Percentiles rank a stretch among this genome's conserved stretches.
These are phyloP conservation scores for Graphium sp. DNA, from an alignment of 2,329 filamentous ascomycete species.

Conservation along the genomic window DNA sequence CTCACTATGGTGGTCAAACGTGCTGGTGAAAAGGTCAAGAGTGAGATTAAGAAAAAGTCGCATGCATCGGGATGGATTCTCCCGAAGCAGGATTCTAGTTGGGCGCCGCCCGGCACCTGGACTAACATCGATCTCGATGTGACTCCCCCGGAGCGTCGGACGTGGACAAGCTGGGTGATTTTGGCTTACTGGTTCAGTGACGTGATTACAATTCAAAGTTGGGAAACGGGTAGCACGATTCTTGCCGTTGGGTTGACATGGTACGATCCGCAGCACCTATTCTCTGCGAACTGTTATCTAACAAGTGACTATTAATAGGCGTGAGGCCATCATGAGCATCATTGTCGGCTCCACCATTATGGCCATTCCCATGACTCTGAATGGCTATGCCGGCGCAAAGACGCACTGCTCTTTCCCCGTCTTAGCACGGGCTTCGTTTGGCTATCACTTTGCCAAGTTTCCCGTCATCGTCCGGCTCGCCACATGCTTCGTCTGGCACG, in stretches of 20 bases:
- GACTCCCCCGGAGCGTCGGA: too few species aligned
- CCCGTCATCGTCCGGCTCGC: slow-evolving; percentile 21
- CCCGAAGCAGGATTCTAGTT: too few species aligned
- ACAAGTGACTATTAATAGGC: slow-evolving; percentile 7
- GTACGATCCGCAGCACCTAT: too few species aligned
- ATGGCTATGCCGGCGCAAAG: slow-evolving; percentile 17
- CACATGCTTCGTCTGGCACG: slow-evolving; percentile 39
- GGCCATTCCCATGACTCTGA: slow-evolving; percentile 25
- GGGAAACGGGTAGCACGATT: slow-evolving; percentile 9
- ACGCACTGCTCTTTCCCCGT: slow-evolving; percentile 20
- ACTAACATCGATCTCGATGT: too few species aligned
- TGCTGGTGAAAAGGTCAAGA: too few species aligned
- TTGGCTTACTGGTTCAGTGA: slow-evolving; percentile 11
- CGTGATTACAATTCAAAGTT: slow-evolving; percentile 9
- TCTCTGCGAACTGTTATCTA: too few species aligned
- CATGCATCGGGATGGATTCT: too few species aligned
- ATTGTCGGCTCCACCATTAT: slow-evolving; percentile 18
- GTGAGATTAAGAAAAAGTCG: too few species aligned
- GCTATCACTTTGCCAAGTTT: slow-evolving; percentile 16
- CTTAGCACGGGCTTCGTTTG: slow-evolving; percentile 16
- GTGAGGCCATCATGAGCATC: slow-evolving; percentile 23
- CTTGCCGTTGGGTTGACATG: slow-evolving; percentile 10
- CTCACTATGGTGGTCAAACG: too few species aligned
- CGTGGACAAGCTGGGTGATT: slow-evolving; percentile 10
- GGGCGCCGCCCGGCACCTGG: too few species aligned